Percentiles rank a stretch among this genome's conserved stretches.
Evolutionary conservation across 345 rosid species (phyloP).

Genomic region (Populus deltoides): DNA sequence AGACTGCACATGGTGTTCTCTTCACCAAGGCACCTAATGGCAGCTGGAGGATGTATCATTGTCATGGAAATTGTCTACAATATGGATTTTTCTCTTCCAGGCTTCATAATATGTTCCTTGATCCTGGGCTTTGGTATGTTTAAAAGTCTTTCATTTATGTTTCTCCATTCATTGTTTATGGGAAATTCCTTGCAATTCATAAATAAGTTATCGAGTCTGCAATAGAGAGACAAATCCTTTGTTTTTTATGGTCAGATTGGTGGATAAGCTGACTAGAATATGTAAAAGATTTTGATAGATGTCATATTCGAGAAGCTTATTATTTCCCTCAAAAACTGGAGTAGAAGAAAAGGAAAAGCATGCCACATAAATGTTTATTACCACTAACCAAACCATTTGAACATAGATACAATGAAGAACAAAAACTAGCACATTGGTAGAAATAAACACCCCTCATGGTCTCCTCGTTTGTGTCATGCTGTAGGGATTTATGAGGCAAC

Average conservation of each 20-base stretch:
- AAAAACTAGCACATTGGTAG: neutral
- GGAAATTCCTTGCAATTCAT: neutral
- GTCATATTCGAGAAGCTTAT: neutral
- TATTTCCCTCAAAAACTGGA: neutral
- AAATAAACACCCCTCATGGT: neutral
- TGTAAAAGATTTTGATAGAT: neutral
- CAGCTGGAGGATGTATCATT: conserved; percentile 79
- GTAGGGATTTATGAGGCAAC: conserved; percentile 81
- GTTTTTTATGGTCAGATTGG: neutral
- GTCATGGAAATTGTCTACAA: conserved; percentile 74
- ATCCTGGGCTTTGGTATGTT: conserved; percentile 76
- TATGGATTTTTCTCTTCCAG: conserved; percentile 80
- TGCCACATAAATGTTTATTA: neutral
- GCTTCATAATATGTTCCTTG: conserved; percentile 73
- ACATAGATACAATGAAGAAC: neutral
- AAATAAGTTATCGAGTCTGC: neutral
- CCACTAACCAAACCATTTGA: neutral
- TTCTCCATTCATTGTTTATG: neutral
- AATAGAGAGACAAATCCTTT: neutral
- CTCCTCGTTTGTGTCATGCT: neutral
- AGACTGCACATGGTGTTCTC: conserved; percentile 99
- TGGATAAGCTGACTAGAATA: neutral
- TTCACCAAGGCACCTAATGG: conserved; percentile 92
- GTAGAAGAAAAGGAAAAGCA: neutral
- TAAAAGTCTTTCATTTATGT: neutral